Percentiles rank a stretch among this genome's conserved stretches.
phyloP scores from a whole-genome alignment of 352 stramenopile species.

The Globisporangium orthogonon region DNA sequence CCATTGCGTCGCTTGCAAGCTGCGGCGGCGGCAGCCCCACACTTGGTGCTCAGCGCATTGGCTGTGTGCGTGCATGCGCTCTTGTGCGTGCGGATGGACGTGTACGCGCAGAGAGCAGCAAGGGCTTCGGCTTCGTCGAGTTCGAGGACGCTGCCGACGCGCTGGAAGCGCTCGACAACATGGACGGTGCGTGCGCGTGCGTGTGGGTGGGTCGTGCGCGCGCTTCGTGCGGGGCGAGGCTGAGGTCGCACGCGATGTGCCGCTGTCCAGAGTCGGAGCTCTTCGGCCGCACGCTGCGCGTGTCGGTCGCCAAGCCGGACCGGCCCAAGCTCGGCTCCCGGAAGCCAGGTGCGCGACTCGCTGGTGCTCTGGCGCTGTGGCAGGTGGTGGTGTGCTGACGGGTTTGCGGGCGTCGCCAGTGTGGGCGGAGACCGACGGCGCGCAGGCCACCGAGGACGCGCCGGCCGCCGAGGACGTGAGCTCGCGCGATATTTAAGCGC shows the following conservation, averaged over 20 bases:
- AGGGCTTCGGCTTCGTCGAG: slow-evolving; percentile 93
- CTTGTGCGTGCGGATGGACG: not conserved
- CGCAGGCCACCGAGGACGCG: slow-evolving; percentile 7
- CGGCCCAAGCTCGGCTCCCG: slow-evolving; percentile 63
- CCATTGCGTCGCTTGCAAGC: too few relatives aligned
- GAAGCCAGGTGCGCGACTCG: slow-evolving; percentile 50
- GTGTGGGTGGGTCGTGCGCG: not conserved
- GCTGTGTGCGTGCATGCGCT: not conserved
- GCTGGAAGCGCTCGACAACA: slow-evolving; percentile 92
- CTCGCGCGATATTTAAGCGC: slow-evolving; percentile 12
- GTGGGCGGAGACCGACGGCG: slow-evolving; percentile 51
- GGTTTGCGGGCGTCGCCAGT: slow-evolving; percentile 19
- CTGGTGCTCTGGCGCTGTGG: too few relatives aligned
- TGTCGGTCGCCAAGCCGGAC: slow-evolving; percentile 89
- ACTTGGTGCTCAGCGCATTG: too few relatives aligned
- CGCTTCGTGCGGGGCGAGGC: too few relatives aligned
- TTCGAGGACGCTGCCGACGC: slow-evolving; percentile 89
- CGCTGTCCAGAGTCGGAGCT: slow-evolving; percentile 78
- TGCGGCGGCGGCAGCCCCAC: too few relatives aligned
- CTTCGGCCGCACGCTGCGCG: slow-evolving; percentile 87
- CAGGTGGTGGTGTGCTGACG: too few relatives aligned
- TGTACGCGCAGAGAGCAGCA: slow-evolving; percentile 48
- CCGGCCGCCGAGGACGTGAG: slow-evolving; percentile 3
- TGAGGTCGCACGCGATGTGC: too few relatives aligned
- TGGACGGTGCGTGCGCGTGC: slow-evolving; percentile 70